phyloP scores from a whole-genome alignment of 148 eudicot species.

The Fagopyrum homotropicum region DNA sequence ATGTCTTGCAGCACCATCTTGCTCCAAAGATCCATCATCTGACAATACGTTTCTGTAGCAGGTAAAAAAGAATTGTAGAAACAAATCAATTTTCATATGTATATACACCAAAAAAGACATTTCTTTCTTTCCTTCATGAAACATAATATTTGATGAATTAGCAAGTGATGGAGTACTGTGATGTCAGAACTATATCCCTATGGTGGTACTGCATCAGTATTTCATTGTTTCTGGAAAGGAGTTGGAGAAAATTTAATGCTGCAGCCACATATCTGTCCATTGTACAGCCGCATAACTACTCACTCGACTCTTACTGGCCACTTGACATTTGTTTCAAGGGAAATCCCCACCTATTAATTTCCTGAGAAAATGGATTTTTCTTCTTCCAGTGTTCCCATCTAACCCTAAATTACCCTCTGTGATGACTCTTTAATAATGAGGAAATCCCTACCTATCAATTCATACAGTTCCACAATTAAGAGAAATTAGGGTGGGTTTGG shows the following conservation, averaged over 20 bases:
- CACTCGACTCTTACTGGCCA: neutral
- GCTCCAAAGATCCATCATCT: slow-evolving; percentile 64
- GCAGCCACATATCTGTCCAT: neutral
- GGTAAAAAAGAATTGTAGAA: neutral
- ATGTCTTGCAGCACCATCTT: slow-evolving; percentile 57
- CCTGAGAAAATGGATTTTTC: neutral
- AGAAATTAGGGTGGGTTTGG: neutral
- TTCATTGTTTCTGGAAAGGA: neutral
- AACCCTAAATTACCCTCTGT: neutral
- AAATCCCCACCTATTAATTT: neutral
- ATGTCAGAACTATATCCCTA: neutral
- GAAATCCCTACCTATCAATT: no score
- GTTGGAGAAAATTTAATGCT: neutral
- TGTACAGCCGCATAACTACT: neutral
- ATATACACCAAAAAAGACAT: neutral
- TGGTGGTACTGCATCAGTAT: neutral
- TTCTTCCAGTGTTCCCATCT: neutral
- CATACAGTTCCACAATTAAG: neutral
- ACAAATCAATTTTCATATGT: neutral
- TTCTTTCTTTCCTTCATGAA: neutral
- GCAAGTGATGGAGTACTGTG: neutral
- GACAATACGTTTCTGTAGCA: slow-evolving; percentile 69
- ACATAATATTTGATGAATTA: neutral
- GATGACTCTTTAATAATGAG: neutral
- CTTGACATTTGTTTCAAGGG: neutral